Base-by-base conservation (phyloP, 371 early-diverging fungal genomes). In the Apophysomyces sp. region DNA sequence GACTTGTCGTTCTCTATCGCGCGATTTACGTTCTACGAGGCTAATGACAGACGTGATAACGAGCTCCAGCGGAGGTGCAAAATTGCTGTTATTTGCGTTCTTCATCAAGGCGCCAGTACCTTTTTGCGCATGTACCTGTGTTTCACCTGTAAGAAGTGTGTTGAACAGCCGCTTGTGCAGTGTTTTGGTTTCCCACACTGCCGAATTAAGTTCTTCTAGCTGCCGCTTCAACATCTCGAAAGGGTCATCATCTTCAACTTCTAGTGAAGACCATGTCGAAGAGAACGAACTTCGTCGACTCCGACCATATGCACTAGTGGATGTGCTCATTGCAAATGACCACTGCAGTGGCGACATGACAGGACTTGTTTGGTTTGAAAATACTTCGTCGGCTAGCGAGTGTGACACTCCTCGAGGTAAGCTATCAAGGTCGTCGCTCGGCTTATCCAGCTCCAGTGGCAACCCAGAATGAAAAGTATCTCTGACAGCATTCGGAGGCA, bases 301-400 rank as follows among this genome's bases (percentile, higher is more conserved):
- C 41, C 32, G 58, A 18, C 58, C 58, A 9, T 53, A 31, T 9
- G 54, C 41, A 30, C 52, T 39, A n/a, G 37, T 49, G 28, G 63
- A 57, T 8, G 60, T 41, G 21, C 58, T 65, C 49, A 44, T 44
- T n/a, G 49, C 49, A 3, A 68, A 51, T 15, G 73, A 72, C 76
- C 76, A 79, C 54, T 74, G 72, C 13, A 66, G 51, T 18, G 65
- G 65, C 11, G 73, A 66, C 52, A 65, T 52, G 27, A 67, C 60
- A 34, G 66, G 69, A 31, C 66, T 66, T 6, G 66, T 62, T 44
- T 68, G 72, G 57, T 62, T 57, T 1, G 71, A 61, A 55, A 66
- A 61, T 16, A 52, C 40, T 37, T 67, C 65, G 40, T 62, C 36
- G 16, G 52, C 62, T 4, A 62, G 31, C 28, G 62, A 55, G 24